Conservation (phyloP, 179 eudicot genomes). For the Silene noctiflora region DNA sequence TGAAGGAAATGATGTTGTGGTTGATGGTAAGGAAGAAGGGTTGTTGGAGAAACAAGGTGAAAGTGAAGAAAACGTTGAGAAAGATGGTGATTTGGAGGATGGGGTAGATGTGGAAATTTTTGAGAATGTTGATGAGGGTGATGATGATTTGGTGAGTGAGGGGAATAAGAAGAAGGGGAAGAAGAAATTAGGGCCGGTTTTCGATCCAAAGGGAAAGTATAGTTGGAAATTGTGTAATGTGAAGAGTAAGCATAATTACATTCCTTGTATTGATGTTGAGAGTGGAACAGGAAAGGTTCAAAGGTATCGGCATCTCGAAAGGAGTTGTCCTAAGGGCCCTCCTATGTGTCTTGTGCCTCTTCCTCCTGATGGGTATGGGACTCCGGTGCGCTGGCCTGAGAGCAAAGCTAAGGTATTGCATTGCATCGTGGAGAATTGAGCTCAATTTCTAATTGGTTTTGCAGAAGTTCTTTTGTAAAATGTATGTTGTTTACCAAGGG, state of each 20-base stretch:
- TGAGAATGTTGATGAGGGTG: slow-evolving; percentile 42
- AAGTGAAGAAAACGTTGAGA: slow-evolving; percentile 21
- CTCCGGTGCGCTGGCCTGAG: slow-evolving; percentile 81
- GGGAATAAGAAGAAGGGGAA: slow-evolving; percentile 38
- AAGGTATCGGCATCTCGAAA: slow-evolving; percentile 73
- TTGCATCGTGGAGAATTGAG: neutral
- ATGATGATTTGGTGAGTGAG: slow-evolving; percentile 37
- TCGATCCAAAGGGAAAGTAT: slow-evolving; percentile 66
- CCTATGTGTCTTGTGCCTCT: slow-evolving; percentile 93
- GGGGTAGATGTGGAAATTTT: slow-evolving; percentile 37
- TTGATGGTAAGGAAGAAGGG: slow-evolving; percentile 41
- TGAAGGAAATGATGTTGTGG: slow-evolving; percentile 39
- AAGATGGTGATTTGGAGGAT: slow-evolving; percentile 38
- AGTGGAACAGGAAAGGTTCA: slow-evolving; percentile 45
- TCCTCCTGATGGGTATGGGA: slow-evolving; percentile 72
- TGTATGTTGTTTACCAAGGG: neutral
- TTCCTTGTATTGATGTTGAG: slow-evolving; percentile 93
- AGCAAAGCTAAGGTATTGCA: slow-evolving; percentile 67
- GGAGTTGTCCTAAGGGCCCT: slow-evolving; percentile 69
- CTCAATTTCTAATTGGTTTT: too few relatives aligned
- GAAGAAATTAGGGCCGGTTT: slow-evolving; percentile 58
- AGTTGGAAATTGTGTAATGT: slow-evolving; percentile 73
- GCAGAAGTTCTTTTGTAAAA: too few relatives aligned
- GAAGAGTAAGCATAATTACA: slow-evolving; percentile 85
- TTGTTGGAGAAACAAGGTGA: slow-evolving; percentile 5